Evolutionary conservation across 306 rosid genomes (phyloP).

Genomic region (Glycine tomentella): DNA sequence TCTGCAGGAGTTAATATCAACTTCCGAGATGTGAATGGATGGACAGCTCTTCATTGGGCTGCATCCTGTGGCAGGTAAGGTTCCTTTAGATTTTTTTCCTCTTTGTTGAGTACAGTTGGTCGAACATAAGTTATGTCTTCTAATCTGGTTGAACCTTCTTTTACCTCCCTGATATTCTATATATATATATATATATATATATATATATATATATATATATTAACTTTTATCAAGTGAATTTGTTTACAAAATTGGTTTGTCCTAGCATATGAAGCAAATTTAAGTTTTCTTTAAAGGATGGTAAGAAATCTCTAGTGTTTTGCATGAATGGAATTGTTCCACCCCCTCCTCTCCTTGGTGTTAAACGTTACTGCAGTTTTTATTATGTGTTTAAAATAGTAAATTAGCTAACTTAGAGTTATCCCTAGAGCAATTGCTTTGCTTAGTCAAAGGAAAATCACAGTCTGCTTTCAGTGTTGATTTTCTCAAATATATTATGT

Average conservation of each 20-base stretch:
- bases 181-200: too few relatives aligned
- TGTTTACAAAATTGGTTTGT: conserved; percentile 24
- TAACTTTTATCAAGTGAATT: neutral
- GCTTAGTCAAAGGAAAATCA: conserved; percentile 34
- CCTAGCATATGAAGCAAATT: conserved; percentile 29
- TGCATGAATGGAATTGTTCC: conserved; percentile 6
- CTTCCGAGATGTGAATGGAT: conserved; percentile 87
- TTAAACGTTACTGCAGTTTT: too few relatives aligned
- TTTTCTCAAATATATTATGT: conserved; percentile 25
- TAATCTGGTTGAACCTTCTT: conserved; percentile 34
- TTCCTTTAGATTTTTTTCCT: conserved; percentile 12
- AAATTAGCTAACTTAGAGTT: conserved; percentile 15
- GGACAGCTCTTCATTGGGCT: conserved; percentile 97
- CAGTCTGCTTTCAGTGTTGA: conserved; percentile 9
- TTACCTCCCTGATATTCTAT: neutral
- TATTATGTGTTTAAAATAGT: neutral
- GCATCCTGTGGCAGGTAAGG: conserved; percentile 87
- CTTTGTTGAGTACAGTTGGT: conserved; percentile 13
- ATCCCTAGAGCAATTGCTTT: conserved; percentile 24
- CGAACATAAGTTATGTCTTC: conserved; percentile 29
- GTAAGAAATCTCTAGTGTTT: neutral
- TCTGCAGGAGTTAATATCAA: conserved; percentile 81
- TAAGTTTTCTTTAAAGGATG: conserved; percentile 27
- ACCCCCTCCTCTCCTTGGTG: neutral
- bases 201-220: too few relatives aligned